Evolutionary conservation across 768 basidiomycete species (phyloP), one percentile per base, ranked within the genome.

Genomic region (Termitomyces sp.): DNA sequence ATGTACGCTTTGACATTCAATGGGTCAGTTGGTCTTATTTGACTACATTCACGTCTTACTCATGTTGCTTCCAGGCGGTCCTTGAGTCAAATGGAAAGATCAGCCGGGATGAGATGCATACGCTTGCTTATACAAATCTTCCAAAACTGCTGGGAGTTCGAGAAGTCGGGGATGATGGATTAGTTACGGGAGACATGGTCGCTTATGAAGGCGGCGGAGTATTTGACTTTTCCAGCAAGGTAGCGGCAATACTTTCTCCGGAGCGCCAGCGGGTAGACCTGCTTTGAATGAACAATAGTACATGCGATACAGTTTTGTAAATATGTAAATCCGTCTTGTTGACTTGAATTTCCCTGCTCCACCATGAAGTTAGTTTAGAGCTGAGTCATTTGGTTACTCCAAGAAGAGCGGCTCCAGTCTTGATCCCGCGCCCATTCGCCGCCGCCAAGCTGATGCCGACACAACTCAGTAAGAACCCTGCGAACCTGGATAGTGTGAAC

Each of bases 391-490:
- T 55, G 39, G 80, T 64, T 79, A 86, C 86, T 11, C 88, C 88
- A 23, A 90, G 77, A 23, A 90, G 74, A 51, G 82, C 79, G n/a
- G 84, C 83, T 36, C 81, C 77, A 56, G 76, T 78, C 68, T 77
- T 86, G 61, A 89, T 79, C 31, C 85, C 86, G 62, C 87, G 76
- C 13, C 86, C 84, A 57, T 83, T 77, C 13, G 88, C 83, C 53
- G 89, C 91, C 27, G 82, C 81, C 31, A 91, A 70, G 61, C 89
- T 86, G 52, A 94, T 92, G 4, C 79, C 85, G 44, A 92, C 74
- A 64, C 91, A 92, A 66, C 91, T 93, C 42, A 94, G 68, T 48
- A 94, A 64, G 64, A 91, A 94, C 1, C 90, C 91, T 2, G 88
- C 76, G 67, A 94, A 94, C 54, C 91, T 93, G 40, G 33, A 13